phyloP scores from a whole-genome alignment of 2,329 filamentous ascomycete genomes.

The Cladosporium austrohemisphaericum region DNA sequence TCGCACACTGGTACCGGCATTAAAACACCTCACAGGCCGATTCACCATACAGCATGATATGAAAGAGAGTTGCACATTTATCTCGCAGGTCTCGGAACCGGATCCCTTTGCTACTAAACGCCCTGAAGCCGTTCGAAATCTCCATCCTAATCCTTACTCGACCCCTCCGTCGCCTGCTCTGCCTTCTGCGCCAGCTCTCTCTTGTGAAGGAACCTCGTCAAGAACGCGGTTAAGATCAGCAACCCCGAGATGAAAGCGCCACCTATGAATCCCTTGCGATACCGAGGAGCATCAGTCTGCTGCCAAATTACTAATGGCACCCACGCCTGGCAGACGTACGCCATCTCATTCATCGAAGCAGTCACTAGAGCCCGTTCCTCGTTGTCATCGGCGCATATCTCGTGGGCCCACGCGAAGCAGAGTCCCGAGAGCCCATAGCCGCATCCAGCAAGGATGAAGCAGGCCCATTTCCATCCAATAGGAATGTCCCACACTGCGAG shows the following conservation, averaged over 20 bases:
- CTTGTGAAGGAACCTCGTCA: neutral
- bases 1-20: too few relatives aligned
- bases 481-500: slow-evolving; percentile 43
- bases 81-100: too few relatives aligned
- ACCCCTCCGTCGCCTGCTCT: too few relatives aligned
- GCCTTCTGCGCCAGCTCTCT: neutral
- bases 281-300: slow-evolving; percentile 2
- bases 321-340: slow-evolving; percentile 66
- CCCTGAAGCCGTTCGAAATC: too few relatives aligned
- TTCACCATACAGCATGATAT: too few relatives aligned
- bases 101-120: too few relatives aligned
- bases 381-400: slow-evolving; percentile 54
- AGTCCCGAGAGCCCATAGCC: slow-evolving; percentile 31
- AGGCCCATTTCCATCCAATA: slow-evolving; percentile 30
- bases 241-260: neutral
- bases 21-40: too few relatives aligned
- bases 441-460: slow-evolving; percentile 31
- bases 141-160: too few relatives aligned
- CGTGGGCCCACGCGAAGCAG: slow-evolving; percentile 40
- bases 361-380: slow-evolving; percentile 58
- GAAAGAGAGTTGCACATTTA: too few relatives aligned
- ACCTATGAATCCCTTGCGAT: slow-evolving; percentile 48
- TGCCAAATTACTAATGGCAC: slow-evolving; percentile 43
- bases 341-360: slow-evolving; percentile 63
- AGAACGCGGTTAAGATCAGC: neutral